A percentile compares a stretch with the other conserved stretches of the same genome.
Evolutionary conservation across 2,329 filamentous ascomycete genomes (phyloP).

Genomic region (Rhynchosporium agropyri): DNA sequence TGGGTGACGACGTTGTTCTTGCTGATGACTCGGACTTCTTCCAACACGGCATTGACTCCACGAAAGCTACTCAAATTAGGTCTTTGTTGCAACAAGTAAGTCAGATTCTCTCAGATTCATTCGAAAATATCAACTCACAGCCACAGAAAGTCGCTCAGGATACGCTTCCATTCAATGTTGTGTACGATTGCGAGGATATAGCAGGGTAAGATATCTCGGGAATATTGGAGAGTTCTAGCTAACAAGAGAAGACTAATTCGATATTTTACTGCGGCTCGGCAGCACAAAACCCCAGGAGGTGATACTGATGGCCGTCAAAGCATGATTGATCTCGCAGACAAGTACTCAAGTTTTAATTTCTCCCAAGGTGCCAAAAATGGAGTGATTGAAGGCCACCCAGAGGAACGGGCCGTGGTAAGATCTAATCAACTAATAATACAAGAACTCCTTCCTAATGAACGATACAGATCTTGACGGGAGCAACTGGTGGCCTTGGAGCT

Average conservation of each 20-base stretch:
- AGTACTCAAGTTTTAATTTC: constrained; percentile 47
- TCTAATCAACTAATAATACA: background rate
- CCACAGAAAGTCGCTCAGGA: constrained; percentile 45
- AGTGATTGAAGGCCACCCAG: background rate
- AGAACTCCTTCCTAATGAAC: background rate
- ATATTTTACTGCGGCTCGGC: background rate
- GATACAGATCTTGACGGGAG: constrained; percentile 48
- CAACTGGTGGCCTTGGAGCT: constrained; percentile 54
- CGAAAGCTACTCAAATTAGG: constrained; percentile 32
- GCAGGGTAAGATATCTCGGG: constrained; percentile 29
- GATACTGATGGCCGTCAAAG: constrained; percentile 22
- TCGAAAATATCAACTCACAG: background rate
- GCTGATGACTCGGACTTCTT: constrained; percentile 54
- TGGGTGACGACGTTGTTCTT: constrained; percentile 40
- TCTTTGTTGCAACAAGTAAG: constrained; percentile 25
- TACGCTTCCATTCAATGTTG: constrained; percentile 57
- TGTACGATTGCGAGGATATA: constrained; percentile 63
- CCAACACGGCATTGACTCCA: constrained; percentile 60
- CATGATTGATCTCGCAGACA: constrained; percentile 50
- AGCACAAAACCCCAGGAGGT: background rate
- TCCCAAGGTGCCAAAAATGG: background rate
- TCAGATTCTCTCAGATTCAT: background rate
- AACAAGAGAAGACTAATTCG: constrained; percentile 37
- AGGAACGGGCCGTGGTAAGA: background rate
- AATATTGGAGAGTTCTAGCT: background rate